Evolutionary conservation across 1,139 yeast species (phyloP).

Genomic region (Wickerhamomyces sp.): DNA sequence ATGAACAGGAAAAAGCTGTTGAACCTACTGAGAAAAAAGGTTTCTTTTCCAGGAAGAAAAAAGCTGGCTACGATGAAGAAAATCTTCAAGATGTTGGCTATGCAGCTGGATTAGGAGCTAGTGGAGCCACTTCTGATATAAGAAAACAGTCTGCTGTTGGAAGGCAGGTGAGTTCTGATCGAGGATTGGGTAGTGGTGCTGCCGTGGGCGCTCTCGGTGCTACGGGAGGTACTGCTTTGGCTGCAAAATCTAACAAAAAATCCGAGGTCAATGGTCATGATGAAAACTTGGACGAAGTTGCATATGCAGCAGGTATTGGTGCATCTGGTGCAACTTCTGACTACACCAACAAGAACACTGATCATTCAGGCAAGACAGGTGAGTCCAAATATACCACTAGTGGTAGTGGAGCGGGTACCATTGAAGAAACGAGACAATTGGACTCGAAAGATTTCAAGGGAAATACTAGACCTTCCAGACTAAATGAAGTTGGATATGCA

Average conservation of each 20-base stretch:
- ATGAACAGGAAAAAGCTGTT: slow-evolving; percentile 14
- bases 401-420: neutral
- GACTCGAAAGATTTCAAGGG: neutral
- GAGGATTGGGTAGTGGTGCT: neutral
- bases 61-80: slow-evolving; percentile 5
- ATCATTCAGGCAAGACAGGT: neutral
- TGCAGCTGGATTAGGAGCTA: slow-evolving; percentile 5
- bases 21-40: slow-evolving; percentile 10
- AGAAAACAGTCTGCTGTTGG: neutral
- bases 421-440: neutral
- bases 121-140: neutral
- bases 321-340: slow-evolving; percentile 3
- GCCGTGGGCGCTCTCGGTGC: neutral
- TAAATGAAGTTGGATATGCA: neutral
- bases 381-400: neutral
- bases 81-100: slow-evolving; percentile 14
- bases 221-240: no score
- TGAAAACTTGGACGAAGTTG: neutral
- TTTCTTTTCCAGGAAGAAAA: slow-evolving; percentile 13
- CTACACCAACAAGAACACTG: neutral
- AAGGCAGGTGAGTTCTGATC: neutral
- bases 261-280: no score
- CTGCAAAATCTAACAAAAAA: no score
- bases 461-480: neutral
- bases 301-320: slow-evolving; percentile 3